A percentile compares a stretch with the other conserved stretches of the same genome.
Conservation (phyloP, 1,284 basidiomycete genomes). For the Coniophora puteana region DNA sequence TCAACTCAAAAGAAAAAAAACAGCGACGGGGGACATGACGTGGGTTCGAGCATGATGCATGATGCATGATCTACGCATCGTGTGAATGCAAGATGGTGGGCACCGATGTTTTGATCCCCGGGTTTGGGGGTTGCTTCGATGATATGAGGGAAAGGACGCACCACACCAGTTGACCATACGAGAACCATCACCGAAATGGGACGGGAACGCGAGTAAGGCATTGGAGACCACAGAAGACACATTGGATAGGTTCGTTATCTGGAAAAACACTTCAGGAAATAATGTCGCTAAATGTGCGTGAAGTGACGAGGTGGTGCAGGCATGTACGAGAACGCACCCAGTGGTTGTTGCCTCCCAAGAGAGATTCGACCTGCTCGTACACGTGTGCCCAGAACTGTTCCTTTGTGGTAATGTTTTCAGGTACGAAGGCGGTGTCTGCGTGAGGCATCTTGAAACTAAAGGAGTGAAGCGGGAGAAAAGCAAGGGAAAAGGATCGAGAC, state of each 20-base stretch:
- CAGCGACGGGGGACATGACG: too few relatives aligned
- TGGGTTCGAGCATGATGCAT: too few relatives aligned
- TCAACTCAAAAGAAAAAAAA: too few relatives aligned
- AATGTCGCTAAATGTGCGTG: not conserved
- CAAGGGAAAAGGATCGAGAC: not conserved
- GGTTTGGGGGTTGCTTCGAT: not conserved
- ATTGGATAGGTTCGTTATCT: constrained; percentile 88
- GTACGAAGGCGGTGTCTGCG: constrained; percentile 76
- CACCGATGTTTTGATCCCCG: too few relatives aligned
- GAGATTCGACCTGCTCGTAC: constrained; percentile 51
- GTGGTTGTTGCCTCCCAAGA: constrained; percentile 66
- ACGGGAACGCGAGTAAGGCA: constrained; percentile 62
- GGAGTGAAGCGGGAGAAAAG: too few relatives aligned
- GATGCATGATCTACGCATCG: too few relatives aligned
- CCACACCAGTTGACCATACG: constrained; percentile 88
- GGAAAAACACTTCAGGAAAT: constrained; percentile 2
- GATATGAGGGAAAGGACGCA: constrained; percentile 33
- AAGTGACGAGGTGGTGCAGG: not conserved
- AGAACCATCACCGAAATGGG: constrained; percentile 60
- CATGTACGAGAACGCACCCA: constrained; percentile 53
- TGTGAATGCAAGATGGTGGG: too few relatives aligned
- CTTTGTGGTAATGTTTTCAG: constrained; percentile 63
- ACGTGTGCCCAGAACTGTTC: constrained; percentile 77
- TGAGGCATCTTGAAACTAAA: constrained; percentile 72
- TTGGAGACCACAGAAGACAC: constrained; percentile 77